Conservation (phyloP, 2,329 filamentous ascomycete species). For the Botryotinia convoluta region DNA sequence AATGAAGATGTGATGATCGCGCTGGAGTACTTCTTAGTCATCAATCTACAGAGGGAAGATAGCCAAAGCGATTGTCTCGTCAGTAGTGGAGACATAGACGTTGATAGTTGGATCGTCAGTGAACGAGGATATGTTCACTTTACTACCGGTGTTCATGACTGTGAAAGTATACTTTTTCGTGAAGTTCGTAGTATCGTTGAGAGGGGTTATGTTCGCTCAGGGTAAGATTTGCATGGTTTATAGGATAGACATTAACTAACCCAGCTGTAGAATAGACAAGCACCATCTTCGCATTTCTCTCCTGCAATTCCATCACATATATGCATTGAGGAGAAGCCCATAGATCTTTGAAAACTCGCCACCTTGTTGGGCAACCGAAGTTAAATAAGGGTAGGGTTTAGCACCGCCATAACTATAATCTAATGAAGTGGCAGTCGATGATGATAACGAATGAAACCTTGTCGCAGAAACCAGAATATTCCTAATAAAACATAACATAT, state of each 20-base stretch:
- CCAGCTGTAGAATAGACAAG: background rate
- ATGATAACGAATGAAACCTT: background rate
- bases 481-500: constrained; percentile 3
- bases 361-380: constrained; percentile 5
- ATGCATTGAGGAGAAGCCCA: background rate
- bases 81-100: constrained; percentile 1
- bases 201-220: constrained; percentile 8
- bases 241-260: background rate
- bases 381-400: background rate
- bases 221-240: constrained; percentile 3
- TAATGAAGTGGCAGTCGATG: background rate
- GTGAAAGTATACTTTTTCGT: constrained; percentile 4
- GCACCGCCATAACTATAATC: constrained; percentile 6
- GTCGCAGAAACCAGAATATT: background rate
- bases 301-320: background rate
- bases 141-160: constrained; percentile 13
- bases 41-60: background rate
- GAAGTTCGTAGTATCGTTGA: constrained; percentile 21
- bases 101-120: constrained; percentile 5
- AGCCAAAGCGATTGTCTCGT: background rate
- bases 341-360: background rate
- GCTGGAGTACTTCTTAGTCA: background rate
- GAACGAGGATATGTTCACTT: constrained; percentile 14
- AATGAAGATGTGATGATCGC: background rate
- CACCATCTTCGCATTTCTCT: background rate